A percentile compares a stretch with the other conserved stretches of the same genome.
phyloP scores from a whole-genome alignment of 2,329 filamentous ascomycete genomes.

The Westerdykella sp. region DNA sequence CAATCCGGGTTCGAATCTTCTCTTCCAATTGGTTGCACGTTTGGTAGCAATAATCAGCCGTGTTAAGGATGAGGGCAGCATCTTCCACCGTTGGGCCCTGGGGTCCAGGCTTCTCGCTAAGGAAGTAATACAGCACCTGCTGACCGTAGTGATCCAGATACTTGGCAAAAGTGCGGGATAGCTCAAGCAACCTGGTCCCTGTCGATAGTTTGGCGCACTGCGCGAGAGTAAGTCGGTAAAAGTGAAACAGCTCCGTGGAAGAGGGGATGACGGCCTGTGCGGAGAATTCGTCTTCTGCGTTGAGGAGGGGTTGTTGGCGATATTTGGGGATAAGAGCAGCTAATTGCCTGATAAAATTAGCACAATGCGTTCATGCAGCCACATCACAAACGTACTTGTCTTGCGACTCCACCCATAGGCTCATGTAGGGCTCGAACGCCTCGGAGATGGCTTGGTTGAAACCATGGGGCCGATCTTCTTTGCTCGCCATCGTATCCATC shows the following conservation, averaged over 20 bases:
- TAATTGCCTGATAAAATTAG: conserved; percentile 51
- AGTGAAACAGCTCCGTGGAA: conserved; percentile 94
- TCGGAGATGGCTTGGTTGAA: conserved; percentile 92
- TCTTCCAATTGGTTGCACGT: conserved; percentile 93
- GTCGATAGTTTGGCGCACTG: conserved; percentile 97
- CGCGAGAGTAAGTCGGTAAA: conserved; percentile 85
- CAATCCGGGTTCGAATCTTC: conserved; percentile 85
- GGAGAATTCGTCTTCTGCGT: conserved; percentile 85
- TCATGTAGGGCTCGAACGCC: conserved; percentile 94
- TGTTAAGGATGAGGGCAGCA: conserved; percentile 82
- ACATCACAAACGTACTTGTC: conserved; percentile 52
- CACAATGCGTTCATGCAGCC: neutral
- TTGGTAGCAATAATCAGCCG: conserved; percentile 92
- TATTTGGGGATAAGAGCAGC: conserved; percentile 82
- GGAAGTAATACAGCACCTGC: conserved; percentile 73
- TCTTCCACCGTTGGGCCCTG: conserved; percentile 63
- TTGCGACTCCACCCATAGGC: conserved; percentile 94
- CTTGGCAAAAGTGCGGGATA: conserved; percentile 79
- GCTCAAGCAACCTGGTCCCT: conserved; percentile 74
- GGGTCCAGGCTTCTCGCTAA: conserved; percentile 53
- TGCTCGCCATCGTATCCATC: conserved; percentile 80
- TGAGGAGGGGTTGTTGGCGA: conserved; percentile 70
- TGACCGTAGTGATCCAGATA: conserved; percentile 95
- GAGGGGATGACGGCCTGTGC: conserved; percentile 84
- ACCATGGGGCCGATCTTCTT: conserved; percentile 66